phyloP scores from a whole-genome alignment of 2,329 filamentous ascomycete species.

The Paradendryphiella salina region DNA sequence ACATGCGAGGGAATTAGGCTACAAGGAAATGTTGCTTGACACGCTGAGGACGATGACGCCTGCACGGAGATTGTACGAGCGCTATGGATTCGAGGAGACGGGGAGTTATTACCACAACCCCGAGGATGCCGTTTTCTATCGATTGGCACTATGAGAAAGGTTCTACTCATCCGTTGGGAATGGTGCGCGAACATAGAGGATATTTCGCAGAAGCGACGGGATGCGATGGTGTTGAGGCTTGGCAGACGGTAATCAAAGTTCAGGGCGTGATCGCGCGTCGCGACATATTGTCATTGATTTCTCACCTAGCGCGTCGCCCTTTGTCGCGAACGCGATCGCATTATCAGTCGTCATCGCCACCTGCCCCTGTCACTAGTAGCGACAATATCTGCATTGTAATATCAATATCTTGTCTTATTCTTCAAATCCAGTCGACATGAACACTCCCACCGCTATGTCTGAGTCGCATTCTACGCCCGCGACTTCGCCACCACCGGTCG shows the following conservation, averaged over 20 bases:
- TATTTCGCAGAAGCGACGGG: neutral
- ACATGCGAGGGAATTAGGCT: slow-evolving; percentile 54
- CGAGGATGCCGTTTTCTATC: slow-evolving; percentile 58
- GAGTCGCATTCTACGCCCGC: slow-evolving; percentile 38
- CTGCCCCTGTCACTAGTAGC: slow-evolving; percentile 10
- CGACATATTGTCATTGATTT: slow-evolving; percentile 29
- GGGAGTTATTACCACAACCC: slow-evolving; percentile 60
- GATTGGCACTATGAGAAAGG: slow-evolving; percentile 31
- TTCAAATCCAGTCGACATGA: slow-evolving; percentile 18
- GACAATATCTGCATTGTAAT: neutral
- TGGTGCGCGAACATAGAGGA: neutral
- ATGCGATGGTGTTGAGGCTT: slow-evolving; percentile 4
- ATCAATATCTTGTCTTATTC: neutral
- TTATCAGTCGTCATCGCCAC: slow-evolving; percentile 11
- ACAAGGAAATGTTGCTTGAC: slow-evolving; percentile 59
- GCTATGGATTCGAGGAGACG: slow-evolving; percentile 57
- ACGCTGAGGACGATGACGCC: slow-evolving; percentile 58
- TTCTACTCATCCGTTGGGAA: neutral
- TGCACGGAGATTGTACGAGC: slow-evolving; percentile 56
- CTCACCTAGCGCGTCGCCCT: slow-evolving; percentile 30
- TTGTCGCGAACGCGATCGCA: slow-evolving; percentile 17
- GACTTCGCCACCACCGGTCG: slow-evolving; percentile 39
- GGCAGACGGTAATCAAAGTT: slow-evolving; percentile 15
- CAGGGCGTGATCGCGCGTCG: slow-evolving; percentile 36
- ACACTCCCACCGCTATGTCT: slow-evolving; percentile 28